Evolutionary conservation across 148 eudicot species (phyloP).

Genomic region (Rhododendron mucronatum): DNA sequence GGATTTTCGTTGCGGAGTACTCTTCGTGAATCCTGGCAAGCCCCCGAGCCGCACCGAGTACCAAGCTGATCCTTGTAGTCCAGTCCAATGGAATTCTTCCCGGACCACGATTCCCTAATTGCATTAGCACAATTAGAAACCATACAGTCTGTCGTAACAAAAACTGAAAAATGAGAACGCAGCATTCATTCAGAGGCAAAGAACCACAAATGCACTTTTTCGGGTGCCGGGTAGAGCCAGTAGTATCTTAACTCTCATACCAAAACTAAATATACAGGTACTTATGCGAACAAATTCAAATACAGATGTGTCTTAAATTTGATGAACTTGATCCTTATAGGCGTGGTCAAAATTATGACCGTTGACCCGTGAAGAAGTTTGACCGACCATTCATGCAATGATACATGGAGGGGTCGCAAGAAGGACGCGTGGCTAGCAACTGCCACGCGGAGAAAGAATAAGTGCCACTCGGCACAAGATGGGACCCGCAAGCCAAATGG

Average conservation of each 20-base stretch:
- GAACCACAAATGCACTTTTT: not conserved
- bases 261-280: not conserved
- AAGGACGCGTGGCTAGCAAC: too few relatives aligned
- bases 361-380: too few relatives aligned
- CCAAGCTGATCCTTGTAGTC: slow-evolving; percentile 85
- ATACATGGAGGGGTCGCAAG: too few relatives aligned
- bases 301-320: not conserved
- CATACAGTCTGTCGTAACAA: not conserved
- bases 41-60: slow-evolving; percentile 89
- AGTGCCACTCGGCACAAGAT: too few relatives aligned
- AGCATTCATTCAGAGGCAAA: not conserved
- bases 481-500: too few relatives aligned
- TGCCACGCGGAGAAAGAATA: too few relatives aligned
- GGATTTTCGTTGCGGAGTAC: slow-evolving; percentile 58
- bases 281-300: too few relatives aligned
- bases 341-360: too few relatives aligned
- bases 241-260: not conserved
- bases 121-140: slow-evolving; percentile 11
- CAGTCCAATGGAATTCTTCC: slow-evolving; percentile 93
- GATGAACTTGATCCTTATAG: not conserved
- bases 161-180: not conserved
- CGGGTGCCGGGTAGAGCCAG: not conserved
- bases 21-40: slow-evolving; percentile 69
- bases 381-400: too few relatives aligned
- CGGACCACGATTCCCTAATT: slow-evolving; percentile 76